These are phyloP conservation scores for Pistacia vera DNA, from an alignment of 345 rosid species.

Conservation along the genomic window DNA sequence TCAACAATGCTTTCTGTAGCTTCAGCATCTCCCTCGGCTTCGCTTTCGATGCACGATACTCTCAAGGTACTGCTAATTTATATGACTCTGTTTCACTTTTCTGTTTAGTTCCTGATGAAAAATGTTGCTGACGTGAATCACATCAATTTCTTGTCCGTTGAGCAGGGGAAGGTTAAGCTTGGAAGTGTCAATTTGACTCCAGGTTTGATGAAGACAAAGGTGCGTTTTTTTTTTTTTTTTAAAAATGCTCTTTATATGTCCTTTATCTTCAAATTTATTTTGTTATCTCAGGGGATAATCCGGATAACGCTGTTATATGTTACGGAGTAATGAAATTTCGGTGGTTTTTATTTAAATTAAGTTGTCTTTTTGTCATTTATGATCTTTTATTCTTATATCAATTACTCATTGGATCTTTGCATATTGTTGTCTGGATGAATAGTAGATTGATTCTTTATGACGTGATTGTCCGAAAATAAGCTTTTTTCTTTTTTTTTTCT, in stretches of 20 bases:
- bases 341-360: not conserved
- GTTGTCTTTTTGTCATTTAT: not conserved
- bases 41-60: conserved; percentile 47
- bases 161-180: conserved; percentile 63
- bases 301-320: not conserved
- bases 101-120: conserved; percentile 21
- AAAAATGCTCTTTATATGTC: not conserved
- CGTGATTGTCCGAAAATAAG: not conserved
- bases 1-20: conserved; percentile 63
- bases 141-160: not conserved
- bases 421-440: not conserved
- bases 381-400: not conserved
- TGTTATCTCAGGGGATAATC: not conserved
- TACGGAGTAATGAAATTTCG: not conserved
- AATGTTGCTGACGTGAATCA: conserved; percentile 1
- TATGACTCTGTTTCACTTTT: not conserved
- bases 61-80: conserved; percentile 49
- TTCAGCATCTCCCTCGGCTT: conserved; percentile 45
- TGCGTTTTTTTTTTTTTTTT: conserved; percentile 8
- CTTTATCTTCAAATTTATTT: not conserved
- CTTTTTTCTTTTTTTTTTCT: no score
- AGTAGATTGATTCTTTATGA: not conserved
- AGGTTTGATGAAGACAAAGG: conserved; percentile 52
- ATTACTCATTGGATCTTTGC: not conserved
- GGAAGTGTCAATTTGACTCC: conserved; percentile 37